Conservation (phyloP, 2,329 filamentous ascomycete species). For the Alternaria sp. region DNA sequence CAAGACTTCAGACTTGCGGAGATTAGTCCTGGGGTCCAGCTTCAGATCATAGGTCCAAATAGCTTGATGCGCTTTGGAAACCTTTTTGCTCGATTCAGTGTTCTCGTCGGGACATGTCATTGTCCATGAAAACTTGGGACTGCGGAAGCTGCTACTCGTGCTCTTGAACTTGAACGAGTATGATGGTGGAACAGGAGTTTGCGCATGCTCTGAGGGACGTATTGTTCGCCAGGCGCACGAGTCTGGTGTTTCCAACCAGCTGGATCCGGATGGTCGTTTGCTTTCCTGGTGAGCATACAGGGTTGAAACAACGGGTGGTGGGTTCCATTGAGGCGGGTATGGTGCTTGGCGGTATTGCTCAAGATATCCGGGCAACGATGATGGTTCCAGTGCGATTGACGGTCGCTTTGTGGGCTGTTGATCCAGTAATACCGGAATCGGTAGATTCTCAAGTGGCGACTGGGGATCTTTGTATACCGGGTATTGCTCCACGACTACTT, state of each 20-base stretch:
- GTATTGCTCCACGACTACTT: conserved; percentile 17
- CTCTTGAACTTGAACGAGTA: conserved; percentile 39
- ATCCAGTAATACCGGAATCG: conserved; percentile 21
- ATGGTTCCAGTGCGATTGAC: conserved; percentile 16
- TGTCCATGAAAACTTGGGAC: conserved; percentile 37
- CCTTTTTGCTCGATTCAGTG: conserved; percentile 1
- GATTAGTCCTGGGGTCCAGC: conserved; percentile 29
- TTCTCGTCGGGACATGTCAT: conserved; percentile 27
- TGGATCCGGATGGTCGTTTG: conserved; percentile 18
- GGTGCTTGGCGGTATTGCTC: conserved; percentile 41
- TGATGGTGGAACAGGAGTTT: conserved; percentile 19
- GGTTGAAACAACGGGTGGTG: conserved; percentile 28
- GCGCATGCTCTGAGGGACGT: conserved; percentile 25
- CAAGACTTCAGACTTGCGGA: conserved; percentile 39
- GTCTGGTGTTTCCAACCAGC: conserved; percentile 39
- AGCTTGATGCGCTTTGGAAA: conserved; percentile 5
- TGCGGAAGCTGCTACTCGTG: conserved; percentile 34
- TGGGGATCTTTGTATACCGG: conserved; percentile 7
- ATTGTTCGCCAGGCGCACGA: conserved; percentile 32
- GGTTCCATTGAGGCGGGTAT: conserved; percentile 44
- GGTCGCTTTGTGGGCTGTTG: conserved; percentile 6
- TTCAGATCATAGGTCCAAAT: conserved; percentile 41
- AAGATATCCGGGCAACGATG: conserved; percentile 32
- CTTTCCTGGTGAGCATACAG: conserved; percentile 30
- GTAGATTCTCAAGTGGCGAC: conserved; percentile 16